Conservation (phyloP, 2,329 filamentous ascomycete genomes). For the Diaporthe citrichinensis region DNA sequence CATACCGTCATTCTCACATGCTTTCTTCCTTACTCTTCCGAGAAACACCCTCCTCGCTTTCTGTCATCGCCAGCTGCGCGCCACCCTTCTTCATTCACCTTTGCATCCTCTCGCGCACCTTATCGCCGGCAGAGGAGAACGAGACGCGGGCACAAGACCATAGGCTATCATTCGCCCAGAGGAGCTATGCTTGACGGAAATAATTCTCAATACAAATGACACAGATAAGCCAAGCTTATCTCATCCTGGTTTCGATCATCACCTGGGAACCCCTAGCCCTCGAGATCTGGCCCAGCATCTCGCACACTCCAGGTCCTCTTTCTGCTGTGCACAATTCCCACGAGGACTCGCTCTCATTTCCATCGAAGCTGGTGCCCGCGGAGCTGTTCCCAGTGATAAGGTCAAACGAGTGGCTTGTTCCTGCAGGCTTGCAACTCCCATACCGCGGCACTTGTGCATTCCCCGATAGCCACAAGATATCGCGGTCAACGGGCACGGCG, state of each 20-base stretch:
- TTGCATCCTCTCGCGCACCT: conserved; percentile 8
- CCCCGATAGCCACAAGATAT: conserved; percentile 14
- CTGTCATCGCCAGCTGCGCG: conserved; percentile 3
- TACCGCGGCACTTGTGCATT: conserved; percentile 9
- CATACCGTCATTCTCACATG: conserved; percentile 34
- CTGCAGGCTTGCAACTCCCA: conserved; percentile 18
- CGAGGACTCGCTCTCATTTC: conserved; percentile 14
- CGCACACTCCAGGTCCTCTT: conserved; percentile 3
- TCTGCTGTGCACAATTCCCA: not conserved
- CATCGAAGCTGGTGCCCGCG: conserved; percentile 11
- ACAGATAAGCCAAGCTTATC: conserved; percentile 71
- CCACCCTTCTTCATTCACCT: not conserved
- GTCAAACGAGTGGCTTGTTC: conserved; percentile 4
- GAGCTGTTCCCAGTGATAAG: conserved; percentile 31
- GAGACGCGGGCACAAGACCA: conserved; percentile 13
- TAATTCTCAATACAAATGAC: conserved; percentile 62
- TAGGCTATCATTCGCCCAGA: conserved; percentile 28
- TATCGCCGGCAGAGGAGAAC: conserved; percentile 11
- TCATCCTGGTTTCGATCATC: conserved; percentile 67
- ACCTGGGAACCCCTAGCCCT: conserved; percentile 55
- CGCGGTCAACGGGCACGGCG: conserved; percentile 16
- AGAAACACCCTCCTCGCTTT: conserved; percentile 5
- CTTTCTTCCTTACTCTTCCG: not conserved
- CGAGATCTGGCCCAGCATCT: conserved; percentile 32
- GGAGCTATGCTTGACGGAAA: conserved; percentile 37